These are phyloP conservation scores for Nothophytophthora sp. DNA, from an alignment of 352 stramenopile species.

Conservation along the genomic window DNA sequence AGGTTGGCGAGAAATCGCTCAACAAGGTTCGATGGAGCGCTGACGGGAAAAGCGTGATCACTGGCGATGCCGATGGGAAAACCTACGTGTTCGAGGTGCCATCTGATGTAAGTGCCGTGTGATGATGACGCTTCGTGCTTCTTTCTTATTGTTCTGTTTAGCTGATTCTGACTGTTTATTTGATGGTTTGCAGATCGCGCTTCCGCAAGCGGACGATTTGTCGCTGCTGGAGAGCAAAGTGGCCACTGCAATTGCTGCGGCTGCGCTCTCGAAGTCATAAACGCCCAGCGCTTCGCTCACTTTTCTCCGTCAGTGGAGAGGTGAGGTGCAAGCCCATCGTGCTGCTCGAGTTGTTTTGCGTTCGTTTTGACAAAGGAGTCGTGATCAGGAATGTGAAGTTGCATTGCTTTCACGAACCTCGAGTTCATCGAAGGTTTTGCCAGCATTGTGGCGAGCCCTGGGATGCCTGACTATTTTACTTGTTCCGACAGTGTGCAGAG, in stretches of 20 bases:
- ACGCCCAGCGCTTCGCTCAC: not conserved
- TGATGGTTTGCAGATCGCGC: constrained; percentile 47
- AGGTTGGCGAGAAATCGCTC: constrained; percentile 72
- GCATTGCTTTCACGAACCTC: constrained; percentile 4
- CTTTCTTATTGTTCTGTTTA: not conserved
- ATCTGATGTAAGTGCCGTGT: constrained; percentile 59
- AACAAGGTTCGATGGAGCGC: constrained; percentile 86
- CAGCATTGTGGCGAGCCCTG: not conserved
- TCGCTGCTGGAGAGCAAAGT: constrained; percentile 68
- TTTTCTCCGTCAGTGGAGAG: constrained; percentile 15
- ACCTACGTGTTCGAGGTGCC: constrained; percentile 82
- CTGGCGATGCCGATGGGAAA: constrained; percentile 74
- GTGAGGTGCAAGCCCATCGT: constrained; percentile 9
- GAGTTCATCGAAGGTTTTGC: constrained; percentile 5
- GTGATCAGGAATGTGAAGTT: constrained; percentile 22
- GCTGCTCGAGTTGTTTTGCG: not conserved
- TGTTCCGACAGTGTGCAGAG: too few relatives aligned
- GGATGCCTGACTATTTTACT: too few relatives aligned
- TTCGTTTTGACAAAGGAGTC: not conserved
- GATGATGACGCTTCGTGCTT: not conserved
- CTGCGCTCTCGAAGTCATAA: constrained; percentile 48
- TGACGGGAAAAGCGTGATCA: constrained; percentile 79
- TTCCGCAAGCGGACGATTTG: constrained; percentile 65
- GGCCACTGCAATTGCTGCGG: constrained; percentile 44
- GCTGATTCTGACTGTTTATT: constrained; percentile 8